phyloP scores from a whole-genome alignment of 345 rosid genomes.

The Salix udensis region DNA sequence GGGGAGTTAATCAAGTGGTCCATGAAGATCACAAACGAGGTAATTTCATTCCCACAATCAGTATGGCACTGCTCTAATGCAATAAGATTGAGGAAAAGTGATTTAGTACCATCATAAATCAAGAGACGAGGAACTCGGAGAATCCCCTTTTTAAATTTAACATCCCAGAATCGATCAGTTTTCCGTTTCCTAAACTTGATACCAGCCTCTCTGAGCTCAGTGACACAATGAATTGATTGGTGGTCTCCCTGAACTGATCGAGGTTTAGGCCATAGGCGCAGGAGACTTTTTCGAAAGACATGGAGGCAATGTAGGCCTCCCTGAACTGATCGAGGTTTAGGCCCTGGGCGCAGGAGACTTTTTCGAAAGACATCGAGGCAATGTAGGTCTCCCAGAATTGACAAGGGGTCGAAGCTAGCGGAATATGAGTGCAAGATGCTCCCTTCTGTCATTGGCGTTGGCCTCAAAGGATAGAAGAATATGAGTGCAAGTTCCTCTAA shows the following conservation, averaged over 20 bases:
- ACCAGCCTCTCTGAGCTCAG: slow-evolving; percentile 72
- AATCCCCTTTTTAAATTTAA: slow-evolving; percentile 66
- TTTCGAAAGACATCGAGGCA: too few species aligned
- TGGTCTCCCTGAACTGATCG: slow-evolving; percentile 7
- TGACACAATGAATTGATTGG: slow-evolving; percentile 68
- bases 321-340: too few species aligned
- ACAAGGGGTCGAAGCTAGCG: slow-evolving; percentile 56
- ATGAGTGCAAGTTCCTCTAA: slow-evolving; percentile 56
- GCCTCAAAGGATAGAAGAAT: slow-evolving; percentile 80
- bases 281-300: too few species aligned
- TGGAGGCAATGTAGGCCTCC: too few species aligned
- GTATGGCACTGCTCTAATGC: slow-evolving; percentile 81
- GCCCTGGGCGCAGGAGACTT: too few species aligned
- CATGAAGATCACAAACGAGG: slow-evolving; percentile 80
- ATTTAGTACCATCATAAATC: slow-evolving; percentile 81
- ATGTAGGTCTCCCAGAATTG: slow-evolving; percentile 14
- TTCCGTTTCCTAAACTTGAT: slow-evolving; percentile 64
- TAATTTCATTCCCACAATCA: slow-evolving; percentile 67
- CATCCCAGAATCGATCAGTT: slow-evolving; percentile 88
- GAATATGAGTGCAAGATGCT: too few species aligned
- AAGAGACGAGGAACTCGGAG: slow-evolving; percentile 66
- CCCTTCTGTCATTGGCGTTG: slow-evolving; percentile 72
- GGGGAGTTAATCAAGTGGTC: slow-evolving; percentile 82
- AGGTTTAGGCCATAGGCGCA: too few species aligned
- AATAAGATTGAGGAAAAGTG: slow-evolving; percentile 80